These are phyloP conservation scores for Cicer arietinum DNA, from an alignment of 306 rosid genomes.

Conservation along the genomic window DNA sequence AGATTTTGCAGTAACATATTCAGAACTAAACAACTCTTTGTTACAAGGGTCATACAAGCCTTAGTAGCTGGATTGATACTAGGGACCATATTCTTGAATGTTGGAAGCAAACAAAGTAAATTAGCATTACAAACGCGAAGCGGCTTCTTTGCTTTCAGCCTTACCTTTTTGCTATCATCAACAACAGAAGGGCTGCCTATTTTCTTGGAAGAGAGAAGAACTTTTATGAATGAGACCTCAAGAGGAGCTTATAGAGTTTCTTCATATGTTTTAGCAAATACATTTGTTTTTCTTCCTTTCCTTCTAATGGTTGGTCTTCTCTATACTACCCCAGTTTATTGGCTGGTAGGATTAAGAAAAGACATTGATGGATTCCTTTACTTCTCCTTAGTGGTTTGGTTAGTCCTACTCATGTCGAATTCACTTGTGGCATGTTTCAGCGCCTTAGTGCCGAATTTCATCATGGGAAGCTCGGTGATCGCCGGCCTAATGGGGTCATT, in stretches of 20 bases:
- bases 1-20: slow-evolving; percentile 86
- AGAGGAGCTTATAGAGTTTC: slow-evolving; percentile 84
- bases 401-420: slow-evolving; percentile 77
- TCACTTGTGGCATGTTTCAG: slow-evolving; percentile 95
- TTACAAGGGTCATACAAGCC: slow-evolving; percentile 69
- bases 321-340: slow-evolving; percentile 69
- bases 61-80: slow-evolving; percentile 65
- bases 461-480: slow-evolving; percentile 83
- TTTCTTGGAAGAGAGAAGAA: slow-evolving; percentile 77
- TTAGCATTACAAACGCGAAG: slow-evolving; percentile 56
- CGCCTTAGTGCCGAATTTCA: slow-evolving; percentile 92
- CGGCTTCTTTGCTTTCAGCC: slow-evolving; percentile 79
- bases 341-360: slow-evolving; percentile 75
- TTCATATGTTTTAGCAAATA: slow-evolving; percentile 71
- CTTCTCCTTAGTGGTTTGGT: slow-evolving; percentile 75
- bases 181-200: slow-evolving; percentile 80
- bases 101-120: slow-evolving; percentile 52
- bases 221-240: slow-evolving; percentile 74
- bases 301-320: slow-evolving; percentile 64
- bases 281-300: slow-evolving; percentile 71
- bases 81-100: slow-evolving; percentile 71
- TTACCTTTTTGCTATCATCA: slow-evolving; percentile 75
- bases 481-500: slow-evolving; percentile 96
- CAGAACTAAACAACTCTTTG: slow-evolving; percentile 84
- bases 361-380: slow-evolving; percentile 67